A percentile compares a stretch with the other conserved stretches of the same genome.
These are phyloP conservation scores for Suillus ampliporus DNA, from an alignment of 768 basidiomycete species.

Conservation along the genomic window DNA sequence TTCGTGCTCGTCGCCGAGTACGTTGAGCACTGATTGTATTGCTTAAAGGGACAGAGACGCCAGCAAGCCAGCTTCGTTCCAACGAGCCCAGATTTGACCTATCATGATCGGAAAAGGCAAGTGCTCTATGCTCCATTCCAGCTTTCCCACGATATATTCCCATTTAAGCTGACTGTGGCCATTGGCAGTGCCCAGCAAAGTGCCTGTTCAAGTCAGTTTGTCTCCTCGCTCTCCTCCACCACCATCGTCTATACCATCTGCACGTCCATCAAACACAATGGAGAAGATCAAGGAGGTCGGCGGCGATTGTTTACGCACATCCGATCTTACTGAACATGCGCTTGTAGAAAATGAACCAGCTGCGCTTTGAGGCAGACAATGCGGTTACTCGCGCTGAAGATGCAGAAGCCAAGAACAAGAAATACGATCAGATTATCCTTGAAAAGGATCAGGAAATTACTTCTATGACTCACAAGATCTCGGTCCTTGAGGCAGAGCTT, in stretches of 20 bases:
- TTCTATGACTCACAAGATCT: constrained; percentile 77
- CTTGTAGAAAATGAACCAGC: constrained; percentile 69
- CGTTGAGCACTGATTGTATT: constrained; percentile 7
- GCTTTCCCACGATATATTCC: constrained; percentile 41
- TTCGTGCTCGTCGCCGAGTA: constrained; percentile 9
- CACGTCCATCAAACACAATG: constrained; percentile 38
- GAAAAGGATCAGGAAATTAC: constrained; percentile 85
- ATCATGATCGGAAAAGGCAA: constrained; percentile 42
- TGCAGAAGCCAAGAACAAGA: constrained; percentile 86
- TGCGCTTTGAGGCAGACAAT: constrained; percentile 86
- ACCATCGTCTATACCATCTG: constrained; percentile 9
- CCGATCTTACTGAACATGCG: constrained; percentile 11
- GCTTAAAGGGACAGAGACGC: constrained; percentile 5
- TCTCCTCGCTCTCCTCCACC: constrained; percentile 15
- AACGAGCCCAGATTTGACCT: constrained; percentile 7
- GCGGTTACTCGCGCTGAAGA: constrained; percentile 84
- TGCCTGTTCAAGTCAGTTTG: constrained; percentile 17
- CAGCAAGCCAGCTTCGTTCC: constrained; percentile 2
- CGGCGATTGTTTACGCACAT: not conserved
- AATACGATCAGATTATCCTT: constrained; percentile 71
- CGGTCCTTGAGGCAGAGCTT: constrained; percentile 66
- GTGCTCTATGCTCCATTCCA: constrained; percentile 9
- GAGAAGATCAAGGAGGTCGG: constrained; percentile 55
- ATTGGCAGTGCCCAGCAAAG: constrained; percentile 22
- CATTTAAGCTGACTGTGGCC: constrained; percentile 26